Conservation (phyloP, 805 yeast genomes). For the Starmerella kuoi region DNA sequence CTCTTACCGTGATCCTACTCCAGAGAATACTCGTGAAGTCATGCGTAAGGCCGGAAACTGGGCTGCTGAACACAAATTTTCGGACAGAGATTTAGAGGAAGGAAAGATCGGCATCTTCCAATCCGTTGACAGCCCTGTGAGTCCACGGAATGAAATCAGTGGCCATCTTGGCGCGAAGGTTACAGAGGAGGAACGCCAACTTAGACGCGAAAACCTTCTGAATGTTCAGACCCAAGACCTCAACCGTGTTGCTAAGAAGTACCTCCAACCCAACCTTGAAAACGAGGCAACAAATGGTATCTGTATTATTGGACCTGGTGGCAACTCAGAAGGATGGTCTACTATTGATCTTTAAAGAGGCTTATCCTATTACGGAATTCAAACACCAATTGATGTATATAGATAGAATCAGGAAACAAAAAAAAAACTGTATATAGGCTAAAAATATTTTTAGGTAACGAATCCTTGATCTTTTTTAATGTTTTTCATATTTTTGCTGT, state of each 20-base stretch:
- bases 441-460: too few species aligned
- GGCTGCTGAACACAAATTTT: constrained; percentile 42
- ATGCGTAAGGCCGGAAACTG: constrained; percentile 43
- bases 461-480: too few species aligned
- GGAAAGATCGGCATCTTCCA: constrained; percentile 89
- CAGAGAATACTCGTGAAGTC: constrained; percentile 51
- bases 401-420: too few species aligned
- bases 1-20: constrained; percentile 91
- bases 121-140: constrained; percentile 76
- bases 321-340: constrained; percentile 12
- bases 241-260: constrained; percentile 52
- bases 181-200: constrained; percentile 66
- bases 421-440: too few species aligned
- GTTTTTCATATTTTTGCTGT: too few species aligned
- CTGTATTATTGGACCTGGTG: constrained; percentile 22
- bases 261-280: constrained; percentile 26
- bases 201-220: constrained; percentile 60
- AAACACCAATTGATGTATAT: too few species aligned
- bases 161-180: constrained; percentile 54
- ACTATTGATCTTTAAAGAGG: constrained; percentile 8
- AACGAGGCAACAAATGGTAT: constrained; percentile 1
- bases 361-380: too few species aligned
- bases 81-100: constrained; percentile 59
- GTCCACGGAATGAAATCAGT: constrained; percentile 68
- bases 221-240: constrained; percentile 55